Conservation (phyloP, 257 asterid genomes). For the Nicotiana knightiana region DNA sequence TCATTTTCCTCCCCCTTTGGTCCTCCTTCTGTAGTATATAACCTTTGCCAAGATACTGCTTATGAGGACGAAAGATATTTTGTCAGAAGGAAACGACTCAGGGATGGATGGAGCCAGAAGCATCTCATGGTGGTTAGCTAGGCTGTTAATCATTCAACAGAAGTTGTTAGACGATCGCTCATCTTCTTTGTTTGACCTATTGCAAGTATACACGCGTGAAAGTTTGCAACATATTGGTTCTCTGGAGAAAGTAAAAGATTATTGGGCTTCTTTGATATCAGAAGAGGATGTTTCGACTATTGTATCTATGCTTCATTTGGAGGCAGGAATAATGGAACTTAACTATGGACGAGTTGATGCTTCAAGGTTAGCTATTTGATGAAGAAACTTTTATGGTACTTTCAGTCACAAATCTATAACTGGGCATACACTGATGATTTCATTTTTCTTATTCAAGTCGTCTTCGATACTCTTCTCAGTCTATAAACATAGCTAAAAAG, state of each 20-base stretch:
- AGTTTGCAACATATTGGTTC: constrained; percentile 51
- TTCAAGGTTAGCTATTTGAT: constrained; percentile 51
- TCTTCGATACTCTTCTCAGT: background rate
- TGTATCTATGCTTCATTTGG: constrained; percentile 63
- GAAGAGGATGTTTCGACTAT: constrained; percentile 55
- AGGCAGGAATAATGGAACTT: constrained; percentile 75
- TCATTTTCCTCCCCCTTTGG: background rate
- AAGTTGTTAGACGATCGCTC: constrained; percentile 72
- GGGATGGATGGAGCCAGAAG: constrained; percentile 45
- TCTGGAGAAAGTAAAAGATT: constrained; percentile 38
- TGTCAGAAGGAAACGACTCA: constrained; percentile 37
- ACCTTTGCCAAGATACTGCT: constrained; percentile 68
- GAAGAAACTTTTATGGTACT: background rate
- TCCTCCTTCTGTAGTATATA: constrained; percentile 57
- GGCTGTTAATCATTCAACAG: constrained; percentile 81
- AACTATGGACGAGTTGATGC: constrained; percentile 79
- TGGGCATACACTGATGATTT: background rate
- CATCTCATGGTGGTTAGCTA: constrained; percentile 84
- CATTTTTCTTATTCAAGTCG: background rate
- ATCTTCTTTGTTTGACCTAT: constrained; percentile 69
- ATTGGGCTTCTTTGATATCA: constrained; percentile 39
- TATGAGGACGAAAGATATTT: constrained; percentile 57
- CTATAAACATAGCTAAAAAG: background rate
- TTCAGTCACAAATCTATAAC: background rate
- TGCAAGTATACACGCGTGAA: constrained; percentile 62